These are phyloP conservation scores for Lagerstroemia speciosa DNA, from an alignment of 345 rosid species.

Conservation along the genomic window DNA sequence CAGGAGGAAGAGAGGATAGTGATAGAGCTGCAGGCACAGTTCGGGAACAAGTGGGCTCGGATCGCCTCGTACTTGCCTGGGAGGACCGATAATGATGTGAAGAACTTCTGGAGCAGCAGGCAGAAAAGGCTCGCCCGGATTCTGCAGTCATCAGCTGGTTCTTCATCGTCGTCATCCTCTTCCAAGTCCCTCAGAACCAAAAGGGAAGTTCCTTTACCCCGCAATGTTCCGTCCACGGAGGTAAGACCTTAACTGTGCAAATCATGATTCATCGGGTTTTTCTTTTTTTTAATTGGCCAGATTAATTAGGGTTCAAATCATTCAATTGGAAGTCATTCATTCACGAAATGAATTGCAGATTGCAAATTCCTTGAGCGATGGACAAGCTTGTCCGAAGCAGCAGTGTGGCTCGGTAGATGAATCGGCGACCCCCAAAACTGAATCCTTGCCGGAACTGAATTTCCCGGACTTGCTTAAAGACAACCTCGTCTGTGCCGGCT, in stretches of 20 bases:
- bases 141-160: conserved; percentile 33
- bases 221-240: not conserved
- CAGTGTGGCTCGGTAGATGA: not conserved
- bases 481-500: conserved; percentile 16
- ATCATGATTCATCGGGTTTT: too few species aligned
- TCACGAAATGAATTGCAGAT: not conserved
- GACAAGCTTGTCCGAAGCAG: conserved; percentile 18
- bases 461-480: conserved; percentile 25
- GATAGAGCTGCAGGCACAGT: conserved; percentile 72
- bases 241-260: too few species aligned
- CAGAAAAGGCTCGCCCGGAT: conserved; percentile 76
- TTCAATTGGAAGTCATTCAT: too few species aligned
- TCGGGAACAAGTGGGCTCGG: conserved; percentile 94
- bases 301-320: too few species aligned
- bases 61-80: conserved; percentile 81
- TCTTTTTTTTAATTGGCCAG: too few species aligned
- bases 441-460: conserved; percentile 26
- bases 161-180: conserved; percentile 19
- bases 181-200: conserved; percentile 30
- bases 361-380: conserved; percentile 21
- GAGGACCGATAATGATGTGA: conserved; percentile 86
- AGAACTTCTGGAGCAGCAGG: conserved; percentile 96
- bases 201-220: not conserved
- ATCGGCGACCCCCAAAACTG: conserved; percentile 10
- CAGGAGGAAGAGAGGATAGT: conserved; percentile 81